Evolutionary conservation across 2,329 filamentous ascomycete species (phyloP).

Genomic region (Zalaria obscura): DNA sequence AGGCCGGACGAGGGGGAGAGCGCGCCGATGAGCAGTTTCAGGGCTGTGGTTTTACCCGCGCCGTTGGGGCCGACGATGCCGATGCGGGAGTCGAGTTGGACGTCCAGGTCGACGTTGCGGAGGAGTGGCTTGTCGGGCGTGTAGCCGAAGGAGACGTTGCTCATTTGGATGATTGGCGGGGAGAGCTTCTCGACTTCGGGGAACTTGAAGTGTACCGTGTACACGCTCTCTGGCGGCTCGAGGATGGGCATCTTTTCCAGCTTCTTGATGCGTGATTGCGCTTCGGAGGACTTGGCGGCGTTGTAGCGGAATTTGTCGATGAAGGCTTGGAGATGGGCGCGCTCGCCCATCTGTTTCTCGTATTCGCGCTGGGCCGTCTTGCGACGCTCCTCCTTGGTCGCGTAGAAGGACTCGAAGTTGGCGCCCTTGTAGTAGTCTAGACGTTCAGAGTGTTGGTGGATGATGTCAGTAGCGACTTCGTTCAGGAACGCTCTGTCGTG

Average conservation of each 20-base stretch:
- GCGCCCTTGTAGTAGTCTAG: slow-evolving; percentile 97
- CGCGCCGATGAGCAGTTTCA: slow-evolving; percentile 90
- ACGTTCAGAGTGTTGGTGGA: slow-evolving; percentile 93
- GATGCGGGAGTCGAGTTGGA: slow-evolving; percentile 94
- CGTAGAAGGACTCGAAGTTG: slow-evolving; percentile 94
- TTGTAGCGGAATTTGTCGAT: slow-evolving; percentile 99
- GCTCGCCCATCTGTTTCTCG: slow-evolving; percentile 91
- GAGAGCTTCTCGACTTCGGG: slow-evolving; percentile 96
- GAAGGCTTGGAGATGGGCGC: slow-evolving; percentile 89
- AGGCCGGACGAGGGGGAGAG: slow-evolving; percentile 62
- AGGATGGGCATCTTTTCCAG: slow-evolving; percentile 92
- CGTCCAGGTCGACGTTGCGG: slow-evolving; percentile 79
- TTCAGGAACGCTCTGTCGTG: slow-evolving; percentile 99
- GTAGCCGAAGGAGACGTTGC: slow-evolving; percentile 83
- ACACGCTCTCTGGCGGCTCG: slow-evolving; percentile 80
- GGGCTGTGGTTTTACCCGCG: slow-evolving; percentile 94
- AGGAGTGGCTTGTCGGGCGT: slow-evolving; percentile 64
- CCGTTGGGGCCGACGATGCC: slow-evolving; percentile 99
- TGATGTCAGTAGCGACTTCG: slow-evolving; percentile 97
- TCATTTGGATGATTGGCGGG: slow-evolving; percentile 96
- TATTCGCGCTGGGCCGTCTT: slow-evolving; percentile 96
- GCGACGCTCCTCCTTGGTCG: slow-evolving; percentile 88
- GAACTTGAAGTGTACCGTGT: slow-evolving; percentile 93
- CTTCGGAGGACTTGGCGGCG: slow-evolving; percentile 94
- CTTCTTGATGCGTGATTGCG: slow-evolving; percentile 98